Evolutionary conservation across 2,329 filamentous ascomycete species (phyloP), one percentile per base, ranked within the genome.

Genomic region (Aspergillus sclerotialis): DNA sequence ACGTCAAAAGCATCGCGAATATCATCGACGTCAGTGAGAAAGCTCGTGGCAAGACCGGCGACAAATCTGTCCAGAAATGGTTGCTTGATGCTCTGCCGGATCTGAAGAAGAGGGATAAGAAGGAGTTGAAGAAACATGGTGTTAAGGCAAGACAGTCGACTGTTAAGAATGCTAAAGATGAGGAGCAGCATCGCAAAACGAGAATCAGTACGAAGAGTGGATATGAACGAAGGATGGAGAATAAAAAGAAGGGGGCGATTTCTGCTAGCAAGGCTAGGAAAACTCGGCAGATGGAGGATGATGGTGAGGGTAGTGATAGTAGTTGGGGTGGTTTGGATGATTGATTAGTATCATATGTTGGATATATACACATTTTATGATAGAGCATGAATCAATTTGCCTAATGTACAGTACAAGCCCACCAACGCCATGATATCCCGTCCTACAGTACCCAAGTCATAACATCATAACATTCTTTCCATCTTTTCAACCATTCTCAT

Each of bases 1-100:
- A 81, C 44, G 78, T 98, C 37, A 94, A 90, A 67, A 85, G 80
- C 43, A 84, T 98, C 17, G 92, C 89, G 21, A 95, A 95, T 52
- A 85, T 96, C 21, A 94, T 98, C 44, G 77, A 84, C 0, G 76
- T 78, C 14, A 88, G 83, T 45, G 85, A 95, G 62, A 84, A 79
- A 60, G 74, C 88, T 50, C 65, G 70, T 4, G 66, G 64, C 0
- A 58, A 61, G 6, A 43, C 69, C 2, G 70, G 73, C 15, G 72
- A 75, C 0, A 63, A 68, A 38, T 76, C 75, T 2, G 73, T 93
- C 17, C 80, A 87, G 53, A 80, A 83, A 58, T 96, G 90, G 89
- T 68, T 98, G 33, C 69, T 96, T 4, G 84, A 94, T 56, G 82
- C 86, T 3, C 69, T 98, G 43, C 92, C 92, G 0, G 82, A 82